phyloP scores from a whole-genome alignment of 2,329 filamentous ascomycete genomes.

The Fusarium musae region DNA sequence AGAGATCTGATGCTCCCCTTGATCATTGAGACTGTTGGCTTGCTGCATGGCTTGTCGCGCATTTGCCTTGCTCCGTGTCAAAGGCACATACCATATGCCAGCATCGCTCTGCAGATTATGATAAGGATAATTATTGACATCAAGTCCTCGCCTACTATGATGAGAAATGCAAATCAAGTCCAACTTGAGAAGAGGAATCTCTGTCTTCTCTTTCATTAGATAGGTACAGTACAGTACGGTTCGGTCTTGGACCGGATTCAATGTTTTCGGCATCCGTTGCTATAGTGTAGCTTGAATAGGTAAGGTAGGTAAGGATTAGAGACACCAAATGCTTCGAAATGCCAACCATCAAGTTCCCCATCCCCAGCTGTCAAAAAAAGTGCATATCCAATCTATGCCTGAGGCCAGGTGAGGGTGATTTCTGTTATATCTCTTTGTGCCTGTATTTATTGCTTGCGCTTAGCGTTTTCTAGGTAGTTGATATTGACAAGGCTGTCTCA shows the following conservation, averaged over 20 bases:
- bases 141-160: background rate
- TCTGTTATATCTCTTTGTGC: no score
- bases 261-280: background rate
- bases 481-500: no score
- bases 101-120: background rate
- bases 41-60: background rate
- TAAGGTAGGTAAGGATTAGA: no score
- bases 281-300: background rate
- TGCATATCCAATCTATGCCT: background rate
- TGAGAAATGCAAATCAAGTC: background rate
- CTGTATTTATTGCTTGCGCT: background rate
- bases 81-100: background rate
- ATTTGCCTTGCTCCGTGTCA: background rate
- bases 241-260: background rate
- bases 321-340: background rate
- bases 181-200: background rate
- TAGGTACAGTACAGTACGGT: background rate
- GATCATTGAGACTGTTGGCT: background rate
- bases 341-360: background rate
- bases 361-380: background rate
- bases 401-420: accelerated
- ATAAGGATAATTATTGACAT: background rate
- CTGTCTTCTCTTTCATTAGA: background rate
- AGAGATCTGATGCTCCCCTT: background rate
- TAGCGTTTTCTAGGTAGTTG: background rate